Percentiles rank a stretch among this genome's conserved stretches.
Conservation (phyloP, 768 basidiomycete genomes). For the Boletus barrowsii region DNA sequence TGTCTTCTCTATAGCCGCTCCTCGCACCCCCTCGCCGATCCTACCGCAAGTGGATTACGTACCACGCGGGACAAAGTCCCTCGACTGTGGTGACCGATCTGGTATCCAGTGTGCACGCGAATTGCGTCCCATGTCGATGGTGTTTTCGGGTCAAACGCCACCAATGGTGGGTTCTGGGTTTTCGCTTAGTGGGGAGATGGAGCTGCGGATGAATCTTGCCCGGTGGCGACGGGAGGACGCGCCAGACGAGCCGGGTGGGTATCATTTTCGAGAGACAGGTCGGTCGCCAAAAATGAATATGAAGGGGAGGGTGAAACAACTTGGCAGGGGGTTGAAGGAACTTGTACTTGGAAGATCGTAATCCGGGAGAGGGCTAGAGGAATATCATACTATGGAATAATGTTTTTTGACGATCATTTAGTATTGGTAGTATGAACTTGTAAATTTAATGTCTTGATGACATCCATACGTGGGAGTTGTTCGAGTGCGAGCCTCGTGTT, state of each 20-base stretch:
- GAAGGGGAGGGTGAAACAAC: conserved; percentile 28
- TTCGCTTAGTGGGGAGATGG: conserved; percentile 60
- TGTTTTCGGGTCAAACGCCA: conserved; percentile 18
- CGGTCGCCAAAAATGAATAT: conserved; percentile 20
- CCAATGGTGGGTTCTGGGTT: conserved; percentile 35
- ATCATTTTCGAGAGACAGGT: conserved; percentile 29
- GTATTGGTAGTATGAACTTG: background rate
- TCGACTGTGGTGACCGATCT: conserved; percentile 26
- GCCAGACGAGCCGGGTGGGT: conserved; percentile 30
- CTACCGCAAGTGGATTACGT: conserved; percentile 22
- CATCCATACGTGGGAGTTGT: too few relatives aligned
- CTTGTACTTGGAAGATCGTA: conserved; percentile 28
- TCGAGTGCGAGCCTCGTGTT: conserved; percentile 10
- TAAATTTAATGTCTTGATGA: too few relatives aligned
- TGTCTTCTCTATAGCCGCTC: conserved; percentile 22
- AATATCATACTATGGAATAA: background rate
- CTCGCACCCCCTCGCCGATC: conserved; percentile 28
- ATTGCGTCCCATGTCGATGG: conserved; percentile 30
- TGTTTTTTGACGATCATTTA: conserved; percentile 1
- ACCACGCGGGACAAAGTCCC: conserved; percentile 33
- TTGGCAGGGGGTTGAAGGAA: conserved; percentile 32
- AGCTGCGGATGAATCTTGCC: conserved; percentile 55
- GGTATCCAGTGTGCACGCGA: conserved; percentile 16
- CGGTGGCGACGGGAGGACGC: conserved; percentile 32
- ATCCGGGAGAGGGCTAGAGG: background rate